These are phyloP conservation scores for Thraustochytrium aureum DNA, from an alignment of 352 stramenopile genomes.

Conservation along the genomic window DNA sequence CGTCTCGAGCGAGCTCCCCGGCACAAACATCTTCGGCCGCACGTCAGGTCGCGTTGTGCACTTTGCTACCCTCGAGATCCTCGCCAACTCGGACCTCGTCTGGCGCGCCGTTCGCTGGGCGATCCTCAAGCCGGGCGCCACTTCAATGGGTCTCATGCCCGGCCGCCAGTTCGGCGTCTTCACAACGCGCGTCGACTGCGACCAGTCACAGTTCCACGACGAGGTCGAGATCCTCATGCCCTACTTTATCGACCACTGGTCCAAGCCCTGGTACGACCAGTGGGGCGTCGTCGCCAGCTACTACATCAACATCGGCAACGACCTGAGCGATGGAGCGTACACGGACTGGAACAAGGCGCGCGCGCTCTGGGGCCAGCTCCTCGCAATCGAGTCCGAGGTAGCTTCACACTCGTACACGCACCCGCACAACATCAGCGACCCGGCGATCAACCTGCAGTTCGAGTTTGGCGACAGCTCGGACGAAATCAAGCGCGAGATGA, in stretches of 20 bases:
- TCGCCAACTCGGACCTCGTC: conserved; percentile 36
- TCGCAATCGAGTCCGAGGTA: conserved; percentile 34
- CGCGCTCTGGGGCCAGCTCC: conserved; percentile 8
- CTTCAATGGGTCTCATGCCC: not conserved
- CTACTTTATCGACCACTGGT: not conserved
- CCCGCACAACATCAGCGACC: conserved; percentile 45
- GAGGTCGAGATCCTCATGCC: conserved; percentile 17
- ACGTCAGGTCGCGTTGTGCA: conserved; percentile 22
- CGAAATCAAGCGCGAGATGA: not conserved
- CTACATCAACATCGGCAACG: conserved; percentile 53
- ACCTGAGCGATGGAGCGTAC: conserved; percentile 22
- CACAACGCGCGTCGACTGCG: conserved; percentile 21
- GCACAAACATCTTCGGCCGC: conserved; percentile 33
- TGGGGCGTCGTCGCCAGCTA: conserved; percentile 42
- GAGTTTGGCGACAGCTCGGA: conserved; percentile 8
- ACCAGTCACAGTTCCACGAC: conserved; percentile 36
- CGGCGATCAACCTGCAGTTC: conserved; percentile 34
- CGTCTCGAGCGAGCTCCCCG: not conserved
- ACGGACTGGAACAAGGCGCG: conserved; percentile 30
- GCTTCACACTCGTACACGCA: conserved; percentile 50
- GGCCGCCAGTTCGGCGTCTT: not conserved
- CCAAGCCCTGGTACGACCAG: conserved; percentile 40
- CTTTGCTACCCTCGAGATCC: conserved; percentile 48
- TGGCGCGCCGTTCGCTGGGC: conserved; percentile 17
- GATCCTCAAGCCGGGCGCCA: not conserved